Base-by-base conservation (phyloP, 2,329 filamentous ascomycete species). In the Aspergillus nomiae region DNA sequence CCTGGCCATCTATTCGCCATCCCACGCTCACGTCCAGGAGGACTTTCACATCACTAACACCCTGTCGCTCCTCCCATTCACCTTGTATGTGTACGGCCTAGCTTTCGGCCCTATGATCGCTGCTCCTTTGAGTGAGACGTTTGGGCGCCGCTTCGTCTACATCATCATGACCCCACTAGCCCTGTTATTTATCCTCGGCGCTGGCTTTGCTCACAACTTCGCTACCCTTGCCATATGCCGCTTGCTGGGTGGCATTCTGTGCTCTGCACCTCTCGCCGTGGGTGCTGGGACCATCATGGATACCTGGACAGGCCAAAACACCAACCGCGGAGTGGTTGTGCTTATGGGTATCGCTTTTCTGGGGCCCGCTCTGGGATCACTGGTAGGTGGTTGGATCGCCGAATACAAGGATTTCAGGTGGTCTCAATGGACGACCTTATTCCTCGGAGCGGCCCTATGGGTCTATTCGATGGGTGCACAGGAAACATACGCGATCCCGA, bases 381-480 rank as follows among this genome's bases (percentile, higher is more conserved):
- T 88, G 2, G 80, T 82, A 0, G 86, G 86, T 14, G 86, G 83
- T 0, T 88, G 84, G 68, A 89, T 90, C 54, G 82, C 77, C 4
- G 78, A 86, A 32, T 87, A 86, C 14, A 78, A 87, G 34, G 87
- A 87, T 65, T 92, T 90, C 89, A 85, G 89, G 66, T 92, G 89
- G 89, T 90, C 88, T 11, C 85, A 89, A 79, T 92, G 89, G 72
- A 76, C 90, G 67, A 87, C 91, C 83, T 88, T 89, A 38, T 87
- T 86, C 64, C 59, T 82, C 14, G 85, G 87, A 61, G 86, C 90
- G 67, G 67, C 78, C 36, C 78, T 89, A 50, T 86, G 89, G 71
- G 63, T 89, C 3, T 68, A 90, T 68, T 88, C 90, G 76, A 81
- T 91, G 8, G 65, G 64, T 1, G 34, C 55, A 61, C 80, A 86